Base-by-base conservation (phyloP, 2,329 filamentous ascomycete genomes). In the Didymosphaeria variabile region DNA sequence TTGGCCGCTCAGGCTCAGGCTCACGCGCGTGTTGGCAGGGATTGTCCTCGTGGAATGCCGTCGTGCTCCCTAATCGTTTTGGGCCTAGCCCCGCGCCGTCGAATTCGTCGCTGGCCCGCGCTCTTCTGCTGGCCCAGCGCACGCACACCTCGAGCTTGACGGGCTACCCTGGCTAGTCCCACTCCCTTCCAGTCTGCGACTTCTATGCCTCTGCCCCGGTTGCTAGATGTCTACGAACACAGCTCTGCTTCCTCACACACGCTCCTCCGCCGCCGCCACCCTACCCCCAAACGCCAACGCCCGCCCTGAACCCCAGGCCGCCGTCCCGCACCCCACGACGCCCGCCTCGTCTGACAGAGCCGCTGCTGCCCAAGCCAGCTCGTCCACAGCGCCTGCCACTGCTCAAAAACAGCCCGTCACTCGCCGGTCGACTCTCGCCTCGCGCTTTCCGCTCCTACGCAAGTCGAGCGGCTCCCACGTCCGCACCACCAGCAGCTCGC, bases 201-300 rank as follows among this genome's bases (percentile, higher is more conserved):
- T 67, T 73, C 71, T 73, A 71, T 70, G 65, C 61, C 70, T 74
- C 72, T 72, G 65, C 65, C 67, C 67, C 62, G 63, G 68, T 67
- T 69, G 68, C 70, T 66, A 66, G 67, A 77, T 77, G 75, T 72
- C 73, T 67, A 72, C 67, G 63, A 72, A 72, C 56, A 72, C 71
- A 55, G 67, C 74, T 60, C 68, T 69, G 63, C 65, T 69, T 46
- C 71, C 74, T 65, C 63, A 67, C 60, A 66, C 73, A 62, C 63
- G 65, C 50, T 64, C 68, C 47, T 57, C 62, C 57, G 60, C 70
- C 54, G 58, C 64, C 53, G 66, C 69, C 49, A 61, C 67, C 49
- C 54, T 49, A 19, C 57, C 60, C 45, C 53, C 63, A 55, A 31
- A 45, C 64, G 58, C 59, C 60, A 53, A 55, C 59, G n/a, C 50